Evolutionary conservation across 1,284 basidiomycete species (phyloP).

Genomic region (Chondrostereum purpureum): DNA sequence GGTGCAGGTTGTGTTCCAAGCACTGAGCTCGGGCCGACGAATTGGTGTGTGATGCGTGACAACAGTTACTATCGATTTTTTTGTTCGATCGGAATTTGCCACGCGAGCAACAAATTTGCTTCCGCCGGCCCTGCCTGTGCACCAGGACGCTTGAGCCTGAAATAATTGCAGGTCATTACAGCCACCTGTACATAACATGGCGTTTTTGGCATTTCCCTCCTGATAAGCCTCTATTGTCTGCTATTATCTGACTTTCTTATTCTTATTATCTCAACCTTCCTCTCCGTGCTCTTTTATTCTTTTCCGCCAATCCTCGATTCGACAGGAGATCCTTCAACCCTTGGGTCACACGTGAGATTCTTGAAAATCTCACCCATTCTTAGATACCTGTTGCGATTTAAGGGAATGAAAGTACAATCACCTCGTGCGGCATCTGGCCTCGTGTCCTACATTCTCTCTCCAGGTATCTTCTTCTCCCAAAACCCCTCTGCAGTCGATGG

Average conservation of each 20-base stretch:
- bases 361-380: constrained; percentile 21
- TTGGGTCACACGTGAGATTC: constrained; percentile 23
- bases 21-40: no score
- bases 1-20: no score
- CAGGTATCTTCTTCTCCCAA: constrained; percentile 35
- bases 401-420: constrained; percentile 23
- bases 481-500: constrained; percentile 17
- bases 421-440: constrained; percentile 19
- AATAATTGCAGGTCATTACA: background rate
- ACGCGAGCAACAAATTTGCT: background rate
- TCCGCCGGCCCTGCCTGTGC: background rate
- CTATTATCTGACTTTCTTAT: background rate
- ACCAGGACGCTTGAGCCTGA: background rate
- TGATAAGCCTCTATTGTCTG: background rate
- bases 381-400: constrained; percentile 16
- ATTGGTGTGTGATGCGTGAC: background rate
- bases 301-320: constrained; percentile 10
- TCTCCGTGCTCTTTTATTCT: constrained; percentile 1
- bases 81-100: background rate
- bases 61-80: constrained; percentile 1
- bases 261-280: background rate
- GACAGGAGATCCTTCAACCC: constrained; percentile 8
- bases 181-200: background rate
- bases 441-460: constrained; percentile 26
- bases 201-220: background rate